A percentile compares a stretch with the other conserved stretches of the same genome.
Conservation (phyloP, 345 rosid species). For the Brassica cretica region DNA sequence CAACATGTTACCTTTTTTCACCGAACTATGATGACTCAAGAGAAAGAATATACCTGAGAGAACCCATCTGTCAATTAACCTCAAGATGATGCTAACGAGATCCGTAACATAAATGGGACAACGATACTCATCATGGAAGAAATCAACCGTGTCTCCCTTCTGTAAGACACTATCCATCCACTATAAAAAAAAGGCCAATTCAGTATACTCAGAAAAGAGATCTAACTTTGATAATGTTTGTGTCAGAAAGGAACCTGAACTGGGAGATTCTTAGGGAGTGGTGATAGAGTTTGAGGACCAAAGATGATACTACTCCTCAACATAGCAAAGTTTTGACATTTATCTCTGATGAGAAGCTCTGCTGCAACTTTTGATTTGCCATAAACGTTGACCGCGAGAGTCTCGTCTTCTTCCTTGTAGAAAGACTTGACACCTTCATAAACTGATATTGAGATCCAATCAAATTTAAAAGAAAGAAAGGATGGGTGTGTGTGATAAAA, state of each 20-base stretch:
- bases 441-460: slow-evolving; percentile 44
- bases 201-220: background rate
- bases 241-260: slow-evolving; percentile 57
- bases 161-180: slow-evolving; percentile 80
- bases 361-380: slow-evolving; percentile 90
- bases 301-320: slow-evolving; percentile 83
- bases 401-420: slow-evolving; percentile 89
- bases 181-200: slow-evolving; percentile 44
- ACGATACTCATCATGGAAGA: slow-evolving; percentile 83
- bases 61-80: slow-evolving; percentile 56
- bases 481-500: no score
- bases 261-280: slow-evolving; percentile 85
- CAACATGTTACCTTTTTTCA: slow-evolving; percentile 12
- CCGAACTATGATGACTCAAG: background rate
- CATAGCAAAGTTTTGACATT: slow-evolving; percentile 66
- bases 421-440: slow-evolving; percentile 84
- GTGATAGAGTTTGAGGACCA: slow-evolving; percentile 86
- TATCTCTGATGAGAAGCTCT: slow-evolving; percentile 62
- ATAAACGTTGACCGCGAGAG: slow-evolving; percentile 72
- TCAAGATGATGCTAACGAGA: slow-evolving; percentile 51
- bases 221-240: background rate
- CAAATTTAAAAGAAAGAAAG: background rate
- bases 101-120: slow-evolving; percentile 89
- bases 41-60: slow-evolving; percentile 47
- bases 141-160: slow-evolving; percentile 66